Conservation (phyloP, 2,329 filamentous ascomycete genomes). For the Colletotrichum nymphaeae region DNA sequence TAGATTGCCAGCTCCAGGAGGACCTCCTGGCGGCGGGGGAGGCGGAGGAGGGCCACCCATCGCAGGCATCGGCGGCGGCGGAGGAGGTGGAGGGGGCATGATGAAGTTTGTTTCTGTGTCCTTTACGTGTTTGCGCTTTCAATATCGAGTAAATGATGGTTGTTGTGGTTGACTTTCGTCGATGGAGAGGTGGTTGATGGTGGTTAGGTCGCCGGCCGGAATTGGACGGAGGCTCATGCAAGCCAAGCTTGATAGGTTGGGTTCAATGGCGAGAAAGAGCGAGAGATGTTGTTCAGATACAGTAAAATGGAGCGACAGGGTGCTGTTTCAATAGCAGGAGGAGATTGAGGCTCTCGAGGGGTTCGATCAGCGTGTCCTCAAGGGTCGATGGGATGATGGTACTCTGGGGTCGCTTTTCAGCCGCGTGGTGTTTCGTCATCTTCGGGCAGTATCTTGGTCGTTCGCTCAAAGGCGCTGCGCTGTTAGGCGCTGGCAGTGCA, state of each 20-base stretch:
- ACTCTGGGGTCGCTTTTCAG: constrained; percentile 32
- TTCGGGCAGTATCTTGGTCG: constrained; percentile 24
- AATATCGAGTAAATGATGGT: neutral
- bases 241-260: neutral
- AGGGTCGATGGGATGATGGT: constrained; percentile 23
- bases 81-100: constrained; percentile 73
- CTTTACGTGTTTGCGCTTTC: neutral
- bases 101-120: constrained; percentile 13
- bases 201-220: constrained; percentile 34
- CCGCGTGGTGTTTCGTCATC: constrained; percentile 37
- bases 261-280: neutral
- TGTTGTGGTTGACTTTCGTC: neutral
- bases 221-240: neutral
- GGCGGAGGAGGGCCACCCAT: constrained; percentile 72
- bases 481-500: constrained; percentile 29
- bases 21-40: constrained; percentile 65
- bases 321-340: constrained; percentile 15
- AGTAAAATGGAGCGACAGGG: constrained; percentile 9
- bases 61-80: constrained; percentile 70
- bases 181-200: constrained; percentile 19
- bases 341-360: constrained; percentile 23
- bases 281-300: constrained; percentile 25
- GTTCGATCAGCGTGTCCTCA: constrained; percentile 26
- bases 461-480: constrained; percentile 14
- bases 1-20: constrained; percentile 55